Conservation (phyloP, 2,329 filamentous ascomycete genomes). For the Talaromyces sp. region DNA sequence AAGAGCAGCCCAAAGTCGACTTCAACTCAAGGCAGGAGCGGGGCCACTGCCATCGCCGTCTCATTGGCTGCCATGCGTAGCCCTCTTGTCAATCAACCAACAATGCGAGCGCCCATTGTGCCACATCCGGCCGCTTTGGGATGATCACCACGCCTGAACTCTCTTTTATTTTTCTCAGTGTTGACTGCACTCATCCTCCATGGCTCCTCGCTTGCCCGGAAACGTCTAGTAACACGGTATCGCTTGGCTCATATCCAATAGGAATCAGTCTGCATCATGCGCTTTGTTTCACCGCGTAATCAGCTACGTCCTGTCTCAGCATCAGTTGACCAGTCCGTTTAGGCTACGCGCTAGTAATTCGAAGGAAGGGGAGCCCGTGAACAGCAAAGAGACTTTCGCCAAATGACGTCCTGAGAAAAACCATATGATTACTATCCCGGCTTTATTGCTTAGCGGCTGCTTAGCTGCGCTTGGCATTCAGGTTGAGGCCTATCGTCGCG, state of each 20-base stretch:
- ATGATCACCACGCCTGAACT: slow-evolving; percentile 8
- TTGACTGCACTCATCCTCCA: background rate
- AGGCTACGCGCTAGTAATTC: background rate
- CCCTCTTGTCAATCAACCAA: background rate
- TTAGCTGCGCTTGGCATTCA: background rate
- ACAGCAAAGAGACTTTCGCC: background rate
- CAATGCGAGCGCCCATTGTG: background rate
- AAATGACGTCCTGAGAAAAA: background rate
- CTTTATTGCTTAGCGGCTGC: background rate
- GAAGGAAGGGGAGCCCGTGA: background rate
- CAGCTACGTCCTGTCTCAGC: background rate
- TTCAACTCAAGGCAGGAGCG: slow-evolving; percentile 1
- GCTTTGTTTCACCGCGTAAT: background rate
- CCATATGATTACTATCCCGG: background rate
- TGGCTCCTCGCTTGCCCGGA: background rate
- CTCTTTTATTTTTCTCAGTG: background rate
- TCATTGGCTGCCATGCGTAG: background rate
- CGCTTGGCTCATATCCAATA: background rate
- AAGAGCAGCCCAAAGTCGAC: background rate
- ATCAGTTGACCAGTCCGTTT: background rate
- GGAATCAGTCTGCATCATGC: background rate
- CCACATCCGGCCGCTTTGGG: slow-evolving; percentile 8
- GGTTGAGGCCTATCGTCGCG: background rate
- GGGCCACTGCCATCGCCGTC: background rate
- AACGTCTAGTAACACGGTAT: background rate